Evolutionary conservation across 1,139 yeast species (phyloP).

Genomic region (Pichia sp.): DNA sequence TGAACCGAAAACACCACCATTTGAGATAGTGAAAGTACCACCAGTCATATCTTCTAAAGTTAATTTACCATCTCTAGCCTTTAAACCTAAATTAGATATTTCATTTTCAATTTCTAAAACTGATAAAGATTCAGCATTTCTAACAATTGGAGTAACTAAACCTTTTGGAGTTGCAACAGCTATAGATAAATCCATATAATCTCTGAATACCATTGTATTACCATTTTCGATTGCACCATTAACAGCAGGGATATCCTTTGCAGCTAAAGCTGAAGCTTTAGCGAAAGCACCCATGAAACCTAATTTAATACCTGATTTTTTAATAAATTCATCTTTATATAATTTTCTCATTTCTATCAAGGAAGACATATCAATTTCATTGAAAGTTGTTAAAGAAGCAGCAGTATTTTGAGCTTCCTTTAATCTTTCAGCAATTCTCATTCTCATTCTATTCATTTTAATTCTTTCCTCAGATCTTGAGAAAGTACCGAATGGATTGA

Average conservation of each 20-base stretch:
- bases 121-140: constrained; percentile 91
- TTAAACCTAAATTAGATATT: constrained; percentile 71
- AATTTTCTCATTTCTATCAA: constrained; percentile 91
- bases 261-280: constrained; percentile 87
- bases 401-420: constrained; percentile 99
- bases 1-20: constrained; percentile 99
- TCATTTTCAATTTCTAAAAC: constrained; percentile 88
- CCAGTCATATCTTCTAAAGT: constrained; percentile 99
- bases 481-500: constrained; percentile 50
- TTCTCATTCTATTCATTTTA: constrained; percentile 99
- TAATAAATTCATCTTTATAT: constrained; percentile 93
- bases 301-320: constrained; percentile 87
- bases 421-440: constrained; percentile 97
- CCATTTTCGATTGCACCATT: constrained; percentile 92
- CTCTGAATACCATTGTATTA: constrained; percentile 92
- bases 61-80: constrained; percentile 95
- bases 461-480: constrained; percentile 86
- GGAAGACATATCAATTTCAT: constrained; percentile 95
- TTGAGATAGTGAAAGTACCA: constrained; percentile 97
- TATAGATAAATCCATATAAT: constrained; percentile 88
- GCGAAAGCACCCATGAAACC: constrained; percentile 99
- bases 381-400: constrained; percentile 95
- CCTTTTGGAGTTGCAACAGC: constrained; percentile 99
- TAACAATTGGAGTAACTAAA: constrained; percentile 93
- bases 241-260: constrained; percentile 91